These are phyloP conservation scores for Psophocarpus tetragonolobus DNA, from an alignment of 306 rosid genomes.

Conservation along the genomic window DNA sequence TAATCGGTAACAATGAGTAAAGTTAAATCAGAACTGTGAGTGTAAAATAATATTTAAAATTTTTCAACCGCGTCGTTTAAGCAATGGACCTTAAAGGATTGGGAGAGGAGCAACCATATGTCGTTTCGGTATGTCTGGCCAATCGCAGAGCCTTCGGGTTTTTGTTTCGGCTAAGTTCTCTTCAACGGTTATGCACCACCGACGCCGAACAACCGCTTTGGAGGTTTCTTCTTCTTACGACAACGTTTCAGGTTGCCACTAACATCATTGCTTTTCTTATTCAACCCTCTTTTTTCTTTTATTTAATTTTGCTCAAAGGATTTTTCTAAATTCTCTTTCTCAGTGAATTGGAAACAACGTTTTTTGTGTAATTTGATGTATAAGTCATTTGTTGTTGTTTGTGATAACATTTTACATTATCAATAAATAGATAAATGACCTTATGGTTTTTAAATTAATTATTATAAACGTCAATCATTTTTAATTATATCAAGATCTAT, in stretches of 20 bases:
- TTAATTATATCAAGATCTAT: not conserved
- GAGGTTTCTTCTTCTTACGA: constrained; percentile 59
- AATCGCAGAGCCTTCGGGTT: constrained; percentile 40
- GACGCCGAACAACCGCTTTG: constrained; percentile 39
- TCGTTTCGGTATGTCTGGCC: constrained; percentile 40
- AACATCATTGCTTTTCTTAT: no score
- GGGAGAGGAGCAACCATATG: constrained; percentile 39
- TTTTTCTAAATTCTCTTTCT: no score
- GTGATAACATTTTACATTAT: not conserved
- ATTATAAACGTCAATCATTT: not conserved
- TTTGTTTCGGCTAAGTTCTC: constrained; percentile 42
- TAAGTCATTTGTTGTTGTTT: not conserved
- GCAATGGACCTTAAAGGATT: no score
- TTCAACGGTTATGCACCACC: constrained; percentile 34
- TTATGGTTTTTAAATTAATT: not conserved
- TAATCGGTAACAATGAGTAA: no score
- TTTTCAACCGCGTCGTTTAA: no score
- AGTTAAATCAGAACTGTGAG: no score
- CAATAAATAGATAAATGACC: not conserved
- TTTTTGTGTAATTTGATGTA: no score
- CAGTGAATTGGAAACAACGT: constrained; percentile 14
- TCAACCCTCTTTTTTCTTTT: not conserved
- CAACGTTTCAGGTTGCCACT: constrained; percentile 65
- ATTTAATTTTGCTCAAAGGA: not conserved
- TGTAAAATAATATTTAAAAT: no score